phyloP scores from a whole-genome alignment of 441 rosid species.

The Pelargonium exstipulatum region DNA sequence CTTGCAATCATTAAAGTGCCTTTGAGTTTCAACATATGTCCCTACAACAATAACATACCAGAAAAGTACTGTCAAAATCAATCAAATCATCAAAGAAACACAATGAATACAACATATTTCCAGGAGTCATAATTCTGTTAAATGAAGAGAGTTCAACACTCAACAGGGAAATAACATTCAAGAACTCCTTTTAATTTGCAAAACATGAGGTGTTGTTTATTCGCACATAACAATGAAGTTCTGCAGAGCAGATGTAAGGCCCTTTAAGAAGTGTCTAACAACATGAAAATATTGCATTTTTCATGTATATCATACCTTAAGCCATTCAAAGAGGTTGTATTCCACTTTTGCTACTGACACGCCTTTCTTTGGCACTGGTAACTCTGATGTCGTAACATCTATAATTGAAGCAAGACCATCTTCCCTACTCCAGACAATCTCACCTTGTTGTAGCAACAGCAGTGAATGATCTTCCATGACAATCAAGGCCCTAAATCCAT shows the following conservation, averaged over 20 bases:
- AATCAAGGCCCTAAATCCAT: constrained; percentile 92
- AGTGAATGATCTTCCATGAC: constrained; percentile 99
- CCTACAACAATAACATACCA: constrained; percentile 39
- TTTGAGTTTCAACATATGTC: constrained; percentile 86
- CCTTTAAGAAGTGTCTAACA: background rate
- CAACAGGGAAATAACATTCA: background rate
- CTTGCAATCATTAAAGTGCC: constrained; percentile 93
- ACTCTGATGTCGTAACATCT: constrained; percentile 79
- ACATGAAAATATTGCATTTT: background rate
- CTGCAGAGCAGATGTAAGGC: background rate
- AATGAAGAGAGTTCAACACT: background rate
- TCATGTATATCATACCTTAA: constrained; percentile 48
- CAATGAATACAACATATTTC: constrained; percentile 11
- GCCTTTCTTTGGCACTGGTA: constrained; percentile 83
- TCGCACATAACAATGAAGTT: background rate
- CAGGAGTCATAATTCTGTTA: background rate
- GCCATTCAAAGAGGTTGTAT: constrained; percentile 91
- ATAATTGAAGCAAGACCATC: constrained; percentile 88
- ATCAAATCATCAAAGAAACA: constrained; percentile 8
- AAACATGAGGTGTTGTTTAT: constrained; percentile 2
- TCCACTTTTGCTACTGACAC: constrained; percentile 95
- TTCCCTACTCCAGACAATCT: constrained; percentile 93
- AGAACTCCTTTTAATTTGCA: background rate
- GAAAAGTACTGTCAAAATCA: constrained; percentile 6
- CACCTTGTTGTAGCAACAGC: constrained; percentile 85